phyloP scores from a whole-genome alignment of 2,329 filamentous ascomycete genomes.

The Penicillium vulpinum region DNA sequence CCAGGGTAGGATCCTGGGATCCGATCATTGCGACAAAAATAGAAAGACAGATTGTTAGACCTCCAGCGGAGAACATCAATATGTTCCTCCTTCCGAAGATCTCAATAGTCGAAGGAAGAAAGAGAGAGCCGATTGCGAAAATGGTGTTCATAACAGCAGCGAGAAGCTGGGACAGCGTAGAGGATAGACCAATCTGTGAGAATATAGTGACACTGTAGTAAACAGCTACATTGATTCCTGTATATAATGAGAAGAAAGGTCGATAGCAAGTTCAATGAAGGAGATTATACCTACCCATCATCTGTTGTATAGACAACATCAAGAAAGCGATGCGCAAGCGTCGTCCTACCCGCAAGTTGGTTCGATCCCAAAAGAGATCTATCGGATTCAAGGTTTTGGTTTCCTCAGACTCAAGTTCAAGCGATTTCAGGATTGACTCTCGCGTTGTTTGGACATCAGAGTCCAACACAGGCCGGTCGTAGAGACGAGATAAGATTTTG shows the following conservation, averaged over 20 bases:
- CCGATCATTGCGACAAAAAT: slow-evolving; percentile 1
- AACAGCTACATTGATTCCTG: background rate
- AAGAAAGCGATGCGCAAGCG: background rate
- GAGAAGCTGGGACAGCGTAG: background rate
- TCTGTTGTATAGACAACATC: background rate
- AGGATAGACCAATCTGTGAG: background rate
- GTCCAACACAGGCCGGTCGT: background rate
- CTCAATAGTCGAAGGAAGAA: background rate
- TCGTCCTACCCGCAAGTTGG: background rate
- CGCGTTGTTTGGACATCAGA: background rate
- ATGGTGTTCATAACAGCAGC: background rate
- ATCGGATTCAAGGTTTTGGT: background rate
- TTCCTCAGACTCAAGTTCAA: background rate
- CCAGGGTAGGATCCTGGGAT: background rate
- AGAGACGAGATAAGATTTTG: background rate
- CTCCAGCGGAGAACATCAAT: background rate
- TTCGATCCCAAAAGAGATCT: background rate
- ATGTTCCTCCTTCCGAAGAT: background rate
- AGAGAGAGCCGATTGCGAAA: background rate
- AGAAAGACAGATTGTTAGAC: background rate
- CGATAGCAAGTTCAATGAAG: background rate
- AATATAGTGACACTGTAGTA: background rate
- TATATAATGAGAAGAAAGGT: background rate
- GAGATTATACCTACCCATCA: background rate
- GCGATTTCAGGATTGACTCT: background rate